phyloP scores from a whole-genome alignment of 129 eudicot genomes.

The Flaveria brownii region DNA sequence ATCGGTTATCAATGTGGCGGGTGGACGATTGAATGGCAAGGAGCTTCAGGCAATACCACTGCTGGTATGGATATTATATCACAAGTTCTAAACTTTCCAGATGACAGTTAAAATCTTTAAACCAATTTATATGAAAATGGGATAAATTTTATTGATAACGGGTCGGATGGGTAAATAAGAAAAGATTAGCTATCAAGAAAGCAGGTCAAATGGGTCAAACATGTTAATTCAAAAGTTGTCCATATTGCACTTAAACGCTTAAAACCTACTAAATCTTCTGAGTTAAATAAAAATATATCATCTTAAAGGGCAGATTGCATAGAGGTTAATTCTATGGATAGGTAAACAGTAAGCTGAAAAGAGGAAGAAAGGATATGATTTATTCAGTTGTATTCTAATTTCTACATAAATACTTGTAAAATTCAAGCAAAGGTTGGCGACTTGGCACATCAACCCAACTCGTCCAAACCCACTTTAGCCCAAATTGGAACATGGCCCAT shows the following conservation, averaged over 20 bases:
- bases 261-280: not conserved
- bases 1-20: constrained; percentile 77
- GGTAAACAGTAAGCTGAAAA: not conserved
- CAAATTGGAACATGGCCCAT: not conserved
- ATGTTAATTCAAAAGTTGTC: not conserved
- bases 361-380: not conserved
- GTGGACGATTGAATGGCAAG: constrained; percentile 82
- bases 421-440: not conserved
- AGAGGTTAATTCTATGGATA: not conserved
- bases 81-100: not conserved
- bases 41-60: constrained; percentile 51
- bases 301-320: not conserved
- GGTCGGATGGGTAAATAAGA: not conserved
- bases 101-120: not conserved
- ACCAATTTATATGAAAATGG: not conserved
- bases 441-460: not conserved
- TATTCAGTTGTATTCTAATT: not conserved
- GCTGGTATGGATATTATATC: constrained; percentile 37
- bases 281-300: not conserved
- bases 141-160: not conserved
- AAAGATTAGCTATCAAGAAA: not conserved
- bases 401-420: not conserved
- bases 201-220: not conserved
- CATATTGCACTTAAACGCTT: not conserved
- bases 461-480: not conserved